A percentile compares a stretch with the other conserved stretches of the same genome.
Evolutionary conservation across 2,329 filamentous ascomycete genomes (phyloP).

Genomic region (Periconia sp.): DNA sequence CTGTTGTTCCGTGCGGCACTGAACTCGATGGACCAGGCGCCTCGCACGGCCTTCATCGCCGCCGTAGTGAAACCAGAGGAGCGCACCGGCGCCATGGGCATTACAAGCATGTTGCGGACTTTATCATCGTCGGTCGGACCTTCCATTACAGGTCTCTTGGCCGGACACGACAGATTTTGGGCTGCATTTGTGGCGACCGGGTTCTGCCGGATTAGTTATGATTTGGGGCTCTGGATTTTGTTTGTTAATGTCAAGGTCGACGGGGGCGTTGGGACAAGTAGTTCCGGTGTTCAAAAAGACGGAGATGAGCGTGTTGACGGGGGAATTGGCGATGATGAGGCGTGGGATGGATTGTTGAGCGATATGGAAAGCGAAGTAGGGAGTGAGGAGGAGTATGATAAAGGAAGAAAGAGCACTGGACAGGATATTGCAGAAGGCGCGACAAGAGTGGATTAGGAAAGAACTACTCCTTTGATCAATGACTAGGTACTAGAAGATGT

Average conservation of each 20-base stretch:
- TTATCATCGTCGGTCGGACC: constrained; percentile 56
- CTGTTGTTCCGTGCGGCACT: constrained; percentile 63
- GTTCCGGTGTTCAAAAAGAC: constrained; percentile 4
- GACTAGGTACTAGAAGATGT: no score
- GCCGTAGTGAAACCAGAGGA: constrained; percentile 67
- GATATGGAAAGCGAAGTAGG: constrained; percentile 29
- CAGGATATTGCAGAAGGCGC: background rate
- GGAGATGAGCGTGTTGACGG: constrained; percentile 18
- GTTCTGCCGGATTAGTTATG: constrained; percentile 38
- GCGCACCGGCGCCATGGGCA: constrained; percentile 70
- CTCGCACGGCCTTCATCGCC: constrained; percentile 66
- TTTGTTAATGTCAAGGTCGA: constrained; percentile 41
- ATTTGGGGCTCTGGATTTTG: constrained; percentile 41
- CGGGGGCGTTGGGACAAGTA: constrained; percentile 9
- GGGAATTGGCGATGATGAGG: constrained; percentile 24
- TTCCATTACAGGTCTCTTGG: constrained; percentile 39
- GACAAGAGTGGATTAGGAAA: background rate
- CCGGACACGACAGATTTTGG: constrained; percentile 39
- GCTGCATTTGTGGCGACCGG: constrained; percentile 42
- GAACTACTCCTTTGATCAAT: no score
- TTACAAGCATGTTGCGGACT: constrained; percentile 63
- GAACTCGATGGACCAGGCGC: constrained; percentile 71
- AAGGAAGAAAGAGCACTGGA: constrained; percentile 13
- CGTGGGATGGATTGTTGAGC: constrained; percentile 34
- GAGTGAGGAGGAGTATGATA: constrained; percentile 7